phyloP scores from a whole-genome alignment of 2,329 filamentous ascomycete species.

The Alternaria tenuissima region DNA sequence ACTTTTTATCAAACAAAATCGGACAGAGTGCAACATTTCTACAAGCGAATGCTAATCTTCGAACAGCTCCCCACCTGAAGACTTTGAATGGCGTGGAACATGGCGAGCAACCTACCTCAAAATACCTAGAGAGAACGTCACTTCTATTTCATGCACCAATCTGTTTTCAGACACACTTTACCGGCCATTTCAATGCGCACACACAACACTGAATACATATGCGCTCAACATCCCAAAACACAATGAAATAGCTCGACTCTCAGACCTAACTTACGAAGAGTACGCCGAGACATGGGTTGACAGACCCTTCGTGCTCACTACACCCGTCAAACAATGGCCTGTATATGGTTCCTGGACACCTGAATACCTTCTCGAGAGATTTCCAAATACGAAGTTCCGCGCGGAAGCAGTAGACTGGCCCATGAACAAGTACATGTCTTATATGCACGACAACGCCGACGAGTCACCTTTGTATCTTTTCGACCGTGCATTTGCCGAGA shows the following conservation, averaged over 20 bases:
- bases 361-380: slow-evolving; percentile 69
- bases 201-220: slow-evolving; percentile 73
- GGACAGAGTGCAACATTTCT: background rate
- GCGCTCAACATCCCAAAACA: slow-evolving; percentile 72
- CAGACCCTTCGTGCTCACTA: slow-evolving; percentile 85
- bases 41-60: slow-evolving; percentile 8
- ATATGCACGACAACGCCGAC: slow-evolving; percentile 80
- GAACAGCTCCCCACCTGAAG: slow-evolving; percentile 53
- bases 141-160: slow-evolving; percentile 73
- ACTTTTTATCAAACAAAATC: background rate
- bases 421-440: slow-evolving; percentile 79
- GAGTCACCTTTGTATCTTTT: slow-evolving; percentile 95
- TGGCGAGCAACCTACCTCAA: slow-evolving; percentile 83
- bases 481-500: slow-evolving; percentile 84
- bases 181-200: slow-evolving; percentile 87
- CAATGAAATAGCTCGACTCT: slow-evolving; percentile 77
- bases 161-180: slow-evolving; percentile 92
- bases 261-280: slow-evolving; percentile 73
- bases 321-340: slow-evolving; percentile 83
- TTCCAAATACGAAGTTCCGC: slow-evolving; percentile 75
- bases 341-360: slow-evolving; percentile 78
- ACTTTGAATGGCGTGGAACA: slow-evolving; percentile 76
- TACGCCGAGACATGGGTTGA: slow-evolving; percentile 80
- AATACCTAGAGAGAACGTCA: slow-evolving; percentile 61
- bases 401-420: slow-evolving; percentile 96